These are phyloP conservation scores for Tulasnella sp. DNA, from an alignment of 768 basidiomycete genomes.

Conservation along the genomic window DNA sequence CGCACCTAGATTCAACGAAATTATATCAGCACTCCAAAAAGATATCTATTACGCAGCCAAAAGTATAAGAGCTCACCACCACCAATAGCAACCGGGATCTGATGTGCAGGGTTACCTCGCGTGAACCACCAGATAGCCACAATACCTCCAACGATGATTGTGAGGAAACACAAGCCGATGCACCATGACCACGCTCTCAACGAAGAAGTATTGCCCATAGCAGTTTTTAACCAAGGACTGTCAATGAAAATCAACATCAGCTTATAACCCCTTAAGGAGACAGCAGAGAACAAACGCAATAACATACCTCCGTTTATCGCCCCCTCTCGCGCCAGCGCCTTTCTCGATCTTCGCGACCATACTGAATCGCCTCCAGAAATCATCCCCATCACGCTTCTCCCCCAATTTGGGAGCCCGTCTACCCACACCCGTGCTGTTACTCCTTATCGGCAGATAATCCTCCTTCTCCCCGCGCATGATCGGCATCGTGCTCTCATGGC, in stretches of 20 bases:
- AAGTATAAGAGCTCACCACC: background rate
- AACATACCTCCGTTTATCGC: background rate
- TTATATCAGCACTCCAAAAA: background rate
- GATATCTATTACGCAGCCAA: no score
- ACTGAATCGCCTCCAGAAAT: conserved; percentile 19
- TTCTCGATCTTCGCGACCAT: conserved; percentile 20
- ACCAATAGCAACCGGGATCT: conserved; percentile 9
- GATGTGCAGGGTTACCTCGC: conserved; percentile 10
- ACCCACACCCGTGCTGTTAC: background rate
- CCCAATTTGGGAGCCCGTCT: background rate
- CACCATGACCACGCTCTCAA: conserved; percentile 10
- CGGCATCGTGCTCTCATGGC: conserved; percentile 10
- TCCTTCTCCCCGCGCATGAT: conserved; percentile 18
- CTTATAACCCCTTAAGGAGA: background rate
- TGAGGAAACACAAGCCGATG: conserved; percentile 14
- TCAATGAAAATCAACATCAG: background rate
- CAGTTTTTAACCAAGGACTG: conserved; percentile 14
- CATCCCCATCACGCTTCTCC: conserved; percentile 16
- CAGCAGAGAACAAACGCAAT: no score
- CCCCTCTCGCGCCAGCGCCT: background rate
- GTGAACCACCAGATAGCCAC: conserved; percentile 14
- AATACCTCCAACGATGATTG: conserved; percentile 11
- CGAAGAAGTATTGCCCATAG: background rate
- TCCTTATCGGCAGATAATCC: conserved; percentile 10
- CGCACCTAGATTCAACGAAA: background rate